These are phyloP conservation scores for Candida glaebosa DNA, from an alignment of 805 yeast genomes.

Conservation along the genomic window DNA sequence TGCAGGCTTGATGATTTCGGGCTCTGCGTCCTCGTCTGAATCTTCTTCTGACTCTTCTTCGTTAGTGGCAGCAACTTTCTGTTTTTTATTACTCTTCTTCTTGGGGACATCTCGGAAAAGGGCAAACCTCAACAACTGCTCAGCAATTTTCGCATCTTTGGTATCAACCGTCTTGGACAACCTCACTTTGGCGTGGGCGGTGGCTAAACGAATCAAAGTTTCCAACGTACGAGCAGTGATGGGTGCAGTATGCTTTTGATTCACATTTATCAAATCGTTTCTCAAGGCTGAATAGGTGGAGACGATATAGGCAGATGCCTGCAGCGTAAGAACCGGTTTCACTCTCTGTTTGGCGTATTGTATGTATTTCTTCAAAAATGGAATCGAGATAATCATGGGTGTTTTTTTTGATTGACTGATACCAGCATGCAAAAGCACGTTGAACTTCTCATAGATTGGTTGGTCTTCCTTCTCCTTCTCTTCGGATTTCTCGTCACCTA, in stretches of 20 bases:
- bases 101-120: conserved; percentile 69
- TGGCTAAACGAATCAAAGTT: conserved; percentile 87
- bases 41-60: conserved; percentile 32
- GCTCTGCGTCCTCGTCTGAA: conserved; percentile 26
- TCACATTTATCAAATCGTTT: conserved; percentile 61
- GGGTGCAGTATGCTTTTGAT: conserved; percentile 81
- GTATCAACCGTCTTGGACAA: conserved; percentile 70
- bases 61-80: conserved; percentile 18
- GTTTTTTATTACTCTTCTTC: conserved; percentile 32
- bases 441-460: conserved; percentile 80
- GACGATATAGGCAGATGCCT: conserved; percentile 79
- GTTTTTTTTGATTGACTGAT: conserved; percentile 35
- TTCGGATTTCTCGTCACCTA: conserved; percentile 59
- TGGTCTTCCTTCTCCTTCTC: conserved; percentile 45
- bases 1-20: conserved; percentile 12
- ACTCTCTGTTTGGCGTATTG: conserved; percentile 91
- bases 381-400: conserved; percentile 55
- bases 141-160: conserved; percentile 83
- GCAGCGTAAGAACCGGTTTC: conserved; percentile 72
- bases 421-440: conserved; percentile 80
- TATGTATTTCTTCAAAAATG: conserved; percentile 85
- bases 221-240: conserved; percentile 98
- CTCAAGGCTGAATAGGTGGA: conserved; percentile 76
- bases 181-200: conserved; percentile 97
- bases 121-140: conserved; percentile 78